Base-by-base conservation (phyloP, 2,329 filamentous ascomycete genomes). In the Tolypocladium capitatum region DNA sequence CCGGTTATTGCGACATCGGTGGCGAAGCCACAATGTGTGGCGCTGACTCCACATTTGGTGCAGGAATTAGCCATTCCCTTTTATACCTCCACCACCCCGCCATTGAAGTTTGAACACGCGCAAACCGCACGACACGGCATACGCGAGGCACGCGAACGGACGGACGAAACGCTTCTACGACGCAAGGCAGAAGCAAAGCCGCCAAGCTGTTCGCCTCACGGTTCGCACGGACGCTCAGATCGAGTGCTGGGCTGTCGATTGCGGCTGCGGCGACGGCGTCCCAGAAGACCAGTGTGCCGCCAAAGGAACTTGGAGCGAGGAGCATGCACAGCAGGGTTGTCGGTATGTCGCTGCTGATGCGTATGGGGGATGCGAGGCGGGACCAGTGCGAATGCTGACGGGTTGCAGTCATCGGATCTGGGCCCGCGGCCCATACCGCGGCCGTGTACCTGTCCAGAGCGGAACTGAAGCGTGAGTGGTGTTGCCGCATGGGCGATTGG, bases 341-440 rank as follows among this genome's bases (percentile, higher is more conserved):
- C 63, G 88, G 83, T 86, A 76, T 64, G 81, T 84, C 28, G 40
- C 47, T 46, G 45, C 41, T 34, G n/a, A n/a, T n/a, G 38, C 16
- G 1, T 2, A 1, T 8, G 14, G 2, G 24, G 20, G 8, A 4
- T 13, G 9, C n/a, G 34, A 5, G 38, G 16, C 5, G 31, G 9
- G 24, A 14, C 24, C 1, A 3, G 16, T 2, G 1, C n/a, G 38
- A 11, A 47, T 40, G 34, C 36, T 33, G 43, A 11, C 20, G 9
- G n/a, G 18, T 20, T 20, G 52, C 49, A 81, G 78, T 89, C 63
- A 84, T 87, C 70, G 90, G 92, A 73, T 98, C 92, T 53, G 92
- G 92, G 73, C 92, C 92, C 53, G 92, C 90, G 58, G 92, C 90
- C 69, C 92, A 98, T 73, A 98, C 92, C 43, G 92, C 92, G 52